These are phyloP conservation scores for Heterobasidion irregulare DNA, from an alignment of 1,284 basidiomycete genomes.

Conservation along the genomic window DNA sequence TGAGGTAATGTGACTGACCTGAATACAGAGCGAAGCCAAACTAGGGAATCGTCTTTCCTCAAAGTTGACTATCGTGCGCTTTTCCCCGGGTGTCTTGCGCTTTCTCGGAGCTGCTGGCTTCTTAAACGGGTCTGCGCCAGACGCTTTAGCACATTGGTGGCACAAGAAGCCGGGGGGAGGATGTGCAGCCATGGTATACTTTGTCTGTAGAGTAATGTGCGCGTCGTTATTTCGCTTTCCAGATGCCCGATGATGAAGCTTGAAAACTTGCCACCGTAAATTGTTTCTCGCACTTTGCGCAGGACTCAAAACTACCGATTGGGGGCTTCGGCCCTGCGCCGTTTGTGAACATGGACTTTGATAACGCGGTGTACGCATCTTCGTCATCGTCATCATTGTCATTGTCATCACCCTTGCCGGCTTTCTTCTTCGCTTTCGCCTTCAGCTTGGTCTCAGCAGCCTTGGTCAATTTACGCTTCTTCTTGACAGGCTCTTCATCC, in stretches of 20 bases:
- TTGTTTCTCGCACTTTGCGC: conserved; percentile 74
- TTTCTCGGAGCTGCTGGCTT: conserved; percentile 54
- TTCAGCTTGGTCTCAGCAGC: conserved; percentile 26
- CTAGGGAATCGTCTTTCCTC: conserved; percentile 65
- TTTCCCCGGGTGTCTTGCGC: conserved; percentile 53
- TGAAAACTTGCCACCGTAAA: conserved; percentile 77
- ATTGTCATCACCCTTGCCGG: conserved; percentile 35
- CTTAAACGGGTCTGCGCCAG: conserved; percentile 79
- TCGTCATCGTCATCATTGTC: conserved; percentile 34
- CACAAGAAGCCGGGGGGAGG: conserved; percentile 73
- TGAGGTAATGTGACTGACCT: conserved; percentile 32
- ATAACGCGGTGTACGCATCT: conserved; percentile 50
- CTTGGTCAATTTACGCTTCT: conserved; percentile 38
- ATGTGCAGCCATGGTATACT: conserved; percentile 70
- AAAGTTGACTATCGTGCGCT: conserved; percentile 55
- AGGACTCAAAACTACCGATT: conserved; percentile 76
- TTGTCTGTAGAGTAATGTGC: conserved; percentile 44
- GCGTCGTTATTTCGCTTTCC: not conserved
- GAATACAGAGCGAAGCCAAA: conserved; percentile 73
- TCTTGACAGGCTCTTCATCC: conserved; percentile 29
- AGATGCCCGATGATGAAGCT: not conserved
- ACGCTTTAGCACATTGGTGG: conserved; percentile 68
- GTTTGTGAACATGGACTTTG: conserved; percentile 41
- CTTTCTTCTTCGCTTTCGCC: conserved; percentile 36
- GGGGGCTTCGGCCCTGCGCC: conserved; percentile 44